A percentile compares a stretch with the other conserved stretches of the same genome.
Conservation (phyloP, 345 rosid genomes). For the Corymbia maculata region DNA sequence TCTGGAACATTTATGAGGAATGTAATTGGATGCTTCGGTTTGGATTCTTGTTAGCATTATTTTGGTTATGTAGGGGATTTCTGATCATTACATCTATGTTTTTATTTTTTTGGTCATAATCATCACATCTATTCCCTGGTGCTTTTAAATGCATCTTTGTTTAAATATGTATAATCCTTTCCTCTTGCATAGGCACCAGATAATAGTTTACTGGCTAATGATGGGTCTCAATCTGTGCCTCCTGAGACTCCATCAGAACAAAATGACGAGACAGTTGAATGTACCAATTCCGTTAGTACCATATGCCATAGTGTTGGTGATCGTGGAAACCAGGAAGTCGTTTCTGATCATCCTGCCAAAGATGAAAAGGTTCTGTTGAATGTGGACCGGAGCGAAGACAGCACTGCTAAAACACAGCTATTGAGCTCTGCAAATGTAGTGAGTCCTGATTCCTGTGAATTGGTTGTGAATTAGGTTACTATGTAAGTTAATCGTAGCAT, state of each 20-base stretch:
- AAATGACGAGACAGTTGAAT: background rate
- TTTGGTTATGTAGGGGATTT: background rate
- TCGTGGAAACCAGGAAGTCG: background rate
- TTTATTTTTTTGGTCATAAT: background rate
- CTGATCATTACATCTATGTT: background rate
- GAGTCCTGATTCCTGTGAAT: background rate
- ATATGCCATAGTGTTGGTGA: background rate
- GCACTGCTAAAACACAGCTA: background rate
- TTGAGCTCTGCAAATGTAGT: slow-evolving; percentile 30
- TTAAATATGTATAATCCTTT: background rate
- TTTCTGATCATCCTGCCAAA: background rate
- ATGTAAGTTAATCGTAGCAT: background rate
- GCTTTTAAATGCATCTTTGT: background rate
- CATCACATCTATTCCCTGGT: background rate
- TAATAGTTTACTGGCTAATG: slow-evolving; percentile 21
- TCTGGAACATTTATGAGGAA: background rate
- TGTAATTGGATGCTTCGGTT: background rate
- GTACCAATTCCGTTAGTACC: background rate
- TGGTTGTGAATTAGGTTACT: background rate
- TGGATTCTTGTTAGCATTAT: background rate
- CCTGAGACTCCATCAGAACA: slow-evolving; percentile 3
- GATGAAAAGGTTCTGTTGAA: background rate
- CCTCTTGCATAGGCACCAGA: slow-evolving; percentile 16
- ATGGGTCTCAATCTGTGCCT: slow-evolving; percentile 7
- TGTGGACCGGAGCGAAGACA: background rate